Evolutionary conservation across 2,329 filamentous ascomycete genomes (phyloP).

Genomic region (Talaromyces funiculosus): DNA sequence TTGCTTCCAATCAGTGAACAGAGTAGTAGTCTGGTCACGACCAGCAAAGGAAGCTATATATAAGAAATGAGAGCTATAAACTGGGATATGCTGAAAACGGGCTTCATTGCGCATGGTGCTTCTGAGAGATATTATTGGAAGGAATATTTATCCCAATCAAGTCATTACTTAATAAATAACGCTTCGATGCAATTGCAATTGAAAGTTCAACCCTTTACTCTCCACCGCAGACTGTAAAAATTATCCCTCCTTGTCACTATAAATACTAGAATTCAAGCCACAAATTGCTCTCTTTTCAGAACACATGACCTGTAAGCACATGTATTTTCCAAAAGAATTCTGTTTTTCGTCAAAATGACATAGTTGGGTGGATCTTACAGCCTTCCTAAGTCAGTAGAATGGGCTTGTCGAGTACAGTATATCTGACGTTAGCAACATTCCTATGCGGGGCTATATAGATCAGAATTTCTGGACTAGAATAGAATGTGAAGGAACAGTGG

Average conservation of each 20-base stretch:
- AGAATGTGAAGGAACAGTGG: constrained; percentile 9
- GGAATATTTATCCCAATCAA: not conserved
- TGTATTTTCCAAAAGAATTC: not conserved
- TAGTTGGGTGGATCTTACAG: not conserved
- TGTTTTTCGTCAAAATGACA: constrained; percentile 4
- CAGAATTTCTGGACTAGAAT: not conserved
- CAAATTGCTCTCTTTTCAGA: not conserved
- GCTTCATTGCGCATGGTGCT: not conserved
- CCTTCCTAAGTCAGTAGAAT: not conserved
- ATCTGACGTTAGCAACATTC: constrained; percentile 10
- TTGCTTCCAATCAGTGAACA: not conserved
- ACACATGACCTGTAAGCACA: constrained; percentile 7
- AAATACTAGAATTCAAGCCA: constrained; percentile 9
- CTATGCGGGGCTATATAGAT: not conserved
- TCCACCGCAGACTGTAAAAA: not conserved
- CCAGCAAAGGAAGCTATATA: not conserved
- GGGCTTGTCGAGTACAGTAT: not conserved
- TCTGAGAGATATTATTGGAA: not conserved
- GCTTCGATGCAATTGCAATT: not conserved
- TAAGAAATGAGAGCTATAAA: not conserved
- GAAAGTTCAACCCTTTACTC: not conserved
- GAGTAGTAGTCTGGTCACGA: not conserved
- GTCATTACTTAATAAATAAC: not conserved
- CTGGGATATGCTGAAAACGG: not conserved
- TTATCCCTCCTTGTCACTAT: not conserved